phyloP scores from a whole-genome alignment of 2,329 filamentous ascomycete genomes.

The Cytospora mali region DNA sequence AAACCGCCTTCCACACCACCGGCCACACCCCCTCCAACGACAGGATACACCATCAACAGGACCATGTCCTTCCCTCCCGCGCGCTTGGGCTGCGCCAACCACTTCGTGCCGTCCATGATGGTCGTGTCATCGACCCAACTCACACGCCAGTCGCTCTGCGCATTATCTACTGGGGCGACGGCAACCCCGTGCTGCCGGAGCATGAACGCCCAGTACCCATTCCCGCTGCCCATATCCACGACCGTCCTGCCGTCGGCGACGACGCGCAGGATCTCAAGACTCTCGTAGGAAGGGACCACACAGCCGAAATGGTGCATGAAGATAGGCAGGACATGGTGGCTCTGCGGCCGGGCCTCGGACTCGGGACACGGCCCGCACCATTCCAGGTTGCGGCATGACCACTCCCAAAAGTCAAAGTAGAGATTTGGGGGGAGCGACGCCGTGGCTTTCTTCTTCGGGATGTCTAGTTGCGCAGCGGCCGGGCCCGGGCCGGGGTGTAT shows the following conservation, averaged over 20 bases:
- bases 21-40: slow-evolving; percentile 65
- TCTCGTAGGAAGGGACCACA: slow-evolving; percentile 68
- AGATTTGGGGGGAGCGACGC: slow-evolving; percentile 56
- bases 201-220: slow-evolving; percentile 77
- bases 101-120: slow-evolving; percentile 61
- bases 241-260: slow-evolving; percentile 57
- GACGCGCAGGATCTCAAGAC: slow-evolving; percentile 60
- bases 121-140: slow-evolving; percentile 70
- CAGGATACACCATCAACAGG: slow-evolving; percentile 72
- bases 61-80: slow-evolving; percentile 57
- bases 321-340: slow-evolving; percentile 71
- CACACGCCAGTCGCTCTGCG: slow-evolving; percentile 67
- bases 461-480: slow-evolving; percentile 41
- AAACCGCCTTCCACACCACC: slow-evolving; percentile 67
- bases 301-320: slow-evolving; percentile 82
- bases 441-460: slow-evolving; percentile 50
- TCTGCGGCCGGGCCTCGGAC: slow-evolving; percentile 52
- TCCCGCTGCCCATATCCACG: slow-evolving; percentile 70
- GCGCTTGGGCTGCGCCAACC: slow-evolving; percentile 49
- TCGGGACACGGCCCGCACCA: slow-evolving; percentile 63
- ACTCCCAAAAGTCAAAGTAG: slow-evolving; percentile 68
- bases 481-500: slow-evolving; percentile 52
- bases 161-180: slow-evolving; percentile 67
- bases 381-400: slow-evolving; percentile 64
- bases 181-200: slow-evolving; percentile 60